A percentile compares a stretch with the other conserved stretches of the same genome.
phyloP scores from a whole-genome alignment of 176 grass and related monocot species.

The Thinopyrum elongatum region DNA sequence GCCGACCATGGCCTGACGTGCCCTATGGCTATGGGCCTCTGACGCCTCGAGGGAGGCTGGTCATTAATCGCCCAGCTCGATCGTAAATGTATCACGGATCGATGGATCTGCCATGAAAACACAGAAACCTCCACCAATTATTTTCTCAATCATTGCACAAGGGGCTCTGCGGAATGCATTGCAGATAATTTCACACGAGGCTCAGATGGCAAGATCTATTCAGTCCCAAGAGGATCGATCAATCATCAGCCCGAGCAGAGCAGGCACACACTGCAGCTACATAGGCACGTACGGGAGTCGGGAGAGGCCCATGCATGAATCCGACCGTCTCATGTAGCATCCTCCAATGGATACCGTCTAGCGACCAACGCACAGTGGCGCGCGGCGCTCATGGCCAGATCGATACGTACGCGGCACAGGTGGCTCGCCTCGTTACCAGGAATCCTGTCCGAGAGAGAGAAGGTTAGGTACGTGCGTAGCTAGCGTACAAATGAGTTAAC shows the following conservation, averaged over 20 bases:
- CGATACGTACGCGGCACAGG: slow-evolving; percentile 17
- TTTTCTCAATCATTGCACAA: slow-evolving; percentile 30
- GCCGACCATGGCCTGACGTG: not conserved
- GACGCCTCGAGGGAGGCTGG: not conserved
- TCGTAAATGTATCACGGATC: not conserved
- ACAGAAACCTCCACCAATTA: not conserved
- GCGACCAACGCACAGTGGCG: not conserved
- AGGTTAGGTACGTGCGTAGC: not conserved
- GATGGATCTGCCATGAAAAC: not conserved
- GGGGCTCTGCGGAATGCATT: no score
- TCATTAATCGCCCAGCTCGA: not conserved
- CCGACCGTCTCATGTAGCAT: not conserved
- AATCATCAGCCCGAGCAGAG: not conserved
- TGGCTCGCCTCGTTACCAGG: slow-evolving; percentile 36
- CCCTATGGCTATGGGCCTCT: not conserved
- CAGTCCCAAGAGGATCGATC: not conserved
- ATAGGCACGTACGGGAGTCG: not conserved
- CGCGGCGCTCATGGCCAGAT: not conserved
- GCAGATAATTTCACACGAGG: not conserved
- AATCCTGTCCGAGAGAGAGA: slow-evolving; percentile 33
- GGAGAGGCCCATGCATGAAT: not conserved
- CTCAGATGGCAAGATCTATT: not conserved
- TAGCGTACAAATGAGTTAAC: slow-evolving; percentile 44
- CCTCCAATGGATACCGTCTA: not conserved
- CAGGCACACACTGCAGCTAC: not conserved